A percentile compares a stretch with the other conserved stretches of the same genome.
Conservation (phyloP, 1,139 yeast species). For the Blastobotrys serpentis region DNA sequence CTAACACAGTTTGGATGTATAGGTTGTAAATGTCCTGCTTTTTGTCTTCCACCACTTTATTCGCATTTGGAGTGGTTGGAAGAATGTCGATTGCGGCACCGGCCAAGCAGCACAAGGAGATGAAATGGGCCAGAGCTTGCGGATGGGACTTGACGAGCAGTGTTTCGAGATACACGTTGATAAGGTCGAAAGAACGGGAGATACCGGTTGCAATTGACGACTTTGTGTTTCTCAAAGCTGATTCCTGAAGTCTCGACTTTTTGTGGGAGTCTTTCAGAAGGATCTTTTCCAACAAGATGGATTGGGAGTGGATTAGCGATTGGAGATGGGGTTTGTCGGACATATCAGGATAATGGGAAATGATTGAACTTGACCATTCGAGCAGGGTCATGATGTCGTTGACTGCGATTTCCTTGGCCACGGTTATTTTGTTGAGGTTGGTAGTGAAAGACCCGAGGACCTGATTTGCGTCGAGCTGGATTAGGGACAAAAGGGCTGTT, state of each 20-base stretch:
- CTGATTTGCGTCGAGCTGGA: constrained; percentile 10
- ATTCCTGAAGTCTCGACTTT: constrained; percentile 27
- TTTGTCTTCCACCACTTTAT: constrained; percentile 22
- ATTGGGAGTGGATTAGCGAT: constrained; percentile 29
- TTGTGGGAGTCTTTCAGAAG: constrained; percentile 23
- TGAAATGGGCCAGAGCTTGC: constrained; percentile 24
- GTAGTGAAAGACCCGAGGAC: constrained; percentile 44
- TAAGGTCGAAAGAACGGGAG: constrained; percentile 17
- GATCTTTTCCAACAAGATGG: constrained; percentile 29
- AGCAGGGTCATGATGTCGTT: constrained; percentile 57
- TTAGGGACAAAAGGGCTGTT: constrained; percentile 6
- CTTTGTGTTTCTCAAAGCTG: constrained; percentile 33
- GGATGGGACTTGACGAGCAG: constrained; percentile 20
- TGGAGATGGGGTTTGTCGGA: constrained; percentile 19
- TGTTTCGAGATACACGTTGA: constrained; percentile 25
- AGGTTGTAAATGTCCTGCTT: constrained; percentile 27
- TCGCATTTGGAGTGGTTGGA: constrained; percentile 29
- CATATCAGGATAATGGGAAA: constrained; percentile 27
- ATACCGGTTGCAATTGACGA: constrained; percentile 25
- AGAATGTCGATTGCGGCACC: constrained; percentile 33
- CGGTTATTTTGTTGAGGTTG: constrained; percentile 18
- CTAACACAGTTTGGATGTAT: constrained; percentile 34
- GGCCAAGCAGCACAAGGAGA: constrained; percentile 31
- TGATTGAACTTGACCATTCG: constrained; percentile 51
- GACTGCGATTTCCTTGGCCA: constrained; percentile 42